These are phyloP conservation scores for Phyllostachys edulis DNA, from an alignment of 176 grass and related monocot species.

Conservation along the genomic window DNA sequence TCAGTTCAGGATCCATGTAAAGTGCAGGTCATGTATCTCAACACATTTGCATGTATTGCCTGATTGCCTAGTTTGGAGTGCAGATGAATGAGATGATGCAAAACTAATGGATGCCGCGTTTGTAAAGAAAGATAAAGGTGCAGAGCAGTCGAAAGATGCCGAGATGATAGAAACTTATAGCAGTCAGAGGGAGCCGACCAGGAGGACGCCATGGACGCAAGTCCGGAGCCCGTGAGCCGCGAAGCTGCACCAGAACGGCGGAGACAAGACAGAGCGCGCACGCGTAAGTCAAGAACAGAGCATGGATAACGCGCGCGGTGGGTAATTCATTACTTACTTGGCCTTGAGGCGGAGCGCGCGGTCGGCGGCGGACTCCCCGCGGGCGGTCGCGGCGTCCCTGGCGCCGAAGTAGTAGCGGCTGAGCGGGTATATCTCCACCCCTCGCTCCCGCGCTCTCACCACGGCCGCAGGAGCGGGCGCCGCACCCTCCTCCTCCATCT, in stretches of 20 bases:
- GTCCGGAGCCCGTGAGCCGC: constrained; percentile 55
- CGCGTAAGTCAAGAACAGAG: not conserved
- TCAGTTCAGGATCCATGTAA: not conserved
- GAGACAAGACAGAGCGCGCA: too few relatives aligned
- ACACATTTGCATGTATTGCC: too few relatives aligned
- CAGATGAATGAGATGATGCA: too few relatives aligned
- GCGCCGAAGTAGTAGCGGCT: constrained; percentile 59
- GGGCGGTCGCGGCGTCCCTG: constrained; percentile 17
- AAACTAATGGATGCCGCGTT: too few relatives aligned
- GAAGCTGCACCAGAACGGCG: constrained; percentile 38
- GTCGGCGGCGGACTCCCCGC: constrained; percentile 30
- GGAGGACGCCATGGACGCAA: constrained; percentile 56
- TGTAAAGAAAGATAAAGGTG: too few relatives aligned
- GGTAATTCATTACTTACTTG: constrained; percentile 8
- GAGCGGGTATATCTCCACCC: constrained; percentile 44
- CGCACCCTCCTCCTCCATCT: not conserved
- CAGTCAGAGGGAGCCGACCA: constrained; percentile 24
- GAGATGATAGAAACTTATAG: too few relatives aligned
- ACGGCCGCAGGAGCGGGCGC: not conserved
- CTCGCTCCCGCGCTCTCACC: not conserved
- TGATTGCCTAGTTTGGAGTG: not conserved
- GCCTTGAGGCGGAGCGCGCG: constrained; percentile 42
- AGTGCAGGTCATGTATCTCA: not conserved
- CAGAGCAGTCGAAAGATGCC: not conserved
- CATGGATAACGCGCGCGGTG: not conserved